phyloP scores from a whole-genome alignment of 352 stramenopile species.

The Peronospora belbahrii region DNA sequence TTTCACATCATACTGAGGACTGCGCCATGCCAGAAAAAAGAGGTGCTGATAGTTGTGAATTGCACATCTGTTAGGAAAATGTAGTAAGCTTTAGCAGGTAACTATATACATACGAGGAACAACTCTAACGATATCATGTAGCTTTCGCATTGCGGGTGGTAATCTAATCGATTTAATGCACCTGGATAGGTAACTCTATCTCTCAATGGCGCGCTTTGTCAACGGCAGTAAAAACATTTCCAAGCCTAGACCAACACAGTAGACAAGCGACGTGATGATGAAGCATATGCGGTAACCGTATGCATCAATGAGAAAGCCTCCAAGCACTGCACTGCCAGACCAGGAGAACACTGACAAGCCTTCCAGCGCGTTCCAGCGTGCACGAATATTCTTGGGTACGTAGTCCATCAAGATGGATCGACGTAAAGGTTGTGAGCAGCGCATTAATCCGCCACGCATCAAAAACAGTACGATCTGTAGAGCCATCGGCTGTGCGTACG shows the following conservation, averaged over 20 bases:
- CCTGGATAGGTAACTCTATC: constrained; percentile 8
- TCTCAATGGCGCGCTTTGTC: constrained; percentile 51
- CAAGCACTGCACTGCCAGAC: constrained; percentile 71
- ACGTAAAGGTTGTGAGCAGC: constrained; percentile 69
- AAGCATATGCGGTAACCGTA: constrained; percentile 77
- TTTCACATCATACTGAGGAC: too few species aligned
- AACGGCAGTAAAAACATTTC: constrained; percentile 57
- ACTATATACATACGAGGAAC: too few species aligned
- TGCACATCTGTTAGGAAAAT: too few species aligned
- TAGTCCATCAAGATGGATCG: constrained; percentile 77
- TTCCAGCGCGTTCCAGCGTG: constrained; percentile 71
- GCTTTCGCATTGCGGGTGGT: too few species aligned
- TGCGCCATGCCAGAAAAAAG: too few species aligned
- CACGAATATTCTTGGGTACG: constrained; percentile 62
- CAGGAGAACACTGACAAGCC: constrained; percentile 71
- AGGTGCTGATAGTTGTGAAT: too few species aligned
- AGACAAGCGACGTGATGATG: constrained; percentile 70
- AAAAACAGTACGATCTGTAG: constrained; percentile 69
- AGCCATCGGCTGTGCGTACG: constrained; percentile 42
- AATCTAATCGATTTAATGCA: constrained; percentile 1
- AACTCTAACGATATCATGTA: too few species aligned
- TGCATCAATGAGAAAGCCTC: constrained; percentile 67
- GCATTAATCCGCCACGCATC: constrained; percentile 77
- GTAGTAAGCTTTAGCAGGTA: too few species aligned
- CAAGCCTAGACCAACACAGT: constrained; percentile 42